These are phyloP conservation scores for Carnegiea gigantea DNA, from an alignment of 179 eudicot species.

Conservation along the genomic window DNA sequence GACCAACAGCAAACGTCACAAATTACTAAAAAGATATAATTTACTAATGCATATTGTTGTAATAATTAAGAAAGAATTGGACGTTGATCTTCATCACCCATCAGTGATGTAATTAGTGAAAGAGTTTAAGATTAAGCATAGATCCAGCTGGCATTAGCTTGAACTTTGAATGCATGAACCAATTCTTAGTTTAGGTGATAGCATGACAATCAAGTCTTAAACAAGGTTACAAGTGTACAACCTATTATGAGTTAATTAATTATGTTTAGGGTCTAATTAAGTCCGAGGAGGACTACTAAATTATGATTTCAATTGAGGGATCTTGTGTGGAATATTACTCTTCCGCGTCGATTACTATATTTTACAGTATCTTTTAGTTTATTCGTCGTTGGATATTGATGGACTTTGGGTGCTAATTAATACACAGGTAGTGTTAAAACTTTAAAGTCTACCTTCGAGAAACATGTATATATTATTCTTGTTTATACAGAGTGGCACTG, in stretches of 20 bases:
- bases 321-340: neutral
- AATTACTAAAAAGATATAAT: neutral
- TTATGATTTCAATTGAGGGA: neutral
- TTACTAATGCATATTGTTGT: neutral
- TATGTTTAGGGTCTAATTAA: neutral
- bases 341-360: neutral
- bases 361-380: neutral
- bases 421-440: neutral
- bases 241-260: neutral
- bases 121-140: neutral
- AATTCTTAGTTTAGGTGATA: constrained; percentile 4
- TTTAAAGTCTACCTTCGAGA: neutral
- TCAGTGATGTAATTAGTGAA: neutral
- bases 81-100: neutral
- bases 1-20: no score
- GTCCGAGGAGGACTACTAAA: neutral
- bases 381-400: neutral
- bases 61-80: neutral
- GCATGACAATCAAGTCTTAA: neutral
- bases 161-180: constrained; percentile 7
- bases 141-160: constrained; percentile 21
- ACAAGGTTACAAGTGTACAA: constrained; percentile 11
- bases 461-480: neutral
- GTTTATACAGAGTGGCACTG: neutral
- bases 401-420: no score